Conservation (phyloP, 495 filamentous ascomycete genomes). For the Copromyces sp. region DNA sequence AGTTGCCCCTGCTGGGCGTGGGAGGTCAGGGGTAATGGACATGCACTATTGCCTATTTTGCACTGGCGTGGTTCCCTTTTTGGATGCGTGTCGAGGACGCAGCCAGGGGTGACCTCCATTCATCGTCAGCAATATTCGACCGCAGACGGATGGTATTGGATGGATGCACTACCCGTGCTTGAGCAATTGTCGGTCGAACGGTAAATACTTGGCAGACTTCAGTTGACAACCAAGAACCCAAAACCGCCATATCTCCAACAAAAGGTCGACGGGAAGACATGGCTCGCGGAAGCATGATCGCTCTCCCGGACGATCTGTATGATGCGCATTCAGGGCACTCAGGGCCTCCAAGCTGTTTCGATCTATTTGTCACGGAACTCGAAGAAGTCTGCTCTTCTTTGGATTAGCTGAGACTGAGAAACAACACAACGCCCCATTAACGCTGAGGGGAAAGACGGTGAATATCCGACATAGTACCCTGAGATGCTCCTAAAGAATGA, state of each 20-base stretch:
- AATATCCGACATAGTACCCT: constrained; percentile 6
- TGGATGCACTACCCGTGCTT: neutral
- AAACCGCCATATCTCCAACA: constrained; percentile 8
- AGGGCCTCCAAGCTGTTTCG: neutral
- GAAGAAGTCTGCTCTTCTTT: constrained; percentile 7
- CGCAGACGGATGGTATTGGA: neutral
- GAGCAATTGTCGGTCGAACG: constrained; percentile 8
- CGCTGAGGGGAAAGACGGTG: neutral
- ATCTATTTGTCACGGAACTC: neutral
- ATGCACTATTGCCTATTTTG: neutral
- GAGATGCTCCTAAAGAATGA: constrained; percentile 1
- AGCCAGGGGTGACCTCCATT: constrained; percentile 1
- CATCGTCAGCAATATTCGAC: neutral
- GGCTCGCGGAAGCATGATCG: constrained; percentile 13
- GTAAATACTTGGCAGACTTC: constrained; percentile 9
- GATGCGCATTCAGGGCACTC: constrained; percentile 11
- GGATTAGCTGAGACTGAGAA: constrained; percentile 11
- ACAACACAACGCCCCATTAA: neutral
- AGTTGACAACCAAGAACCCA: constrained; percentile 12
- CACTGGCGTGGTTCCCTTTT: neutral
- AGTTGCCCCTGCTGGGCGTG: constrained; percentile 1
- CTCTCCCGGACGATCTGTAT: constrained; percentile 13
- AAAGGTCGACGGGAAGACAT: constrained; percentile 15
- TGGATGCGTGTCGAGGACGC: neutral
- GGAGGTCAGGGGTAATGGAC: neutral